phyloP scores from a whole-genome alignment of 768 basidiomycete species.

The Clavaria fumosa region DNA sequence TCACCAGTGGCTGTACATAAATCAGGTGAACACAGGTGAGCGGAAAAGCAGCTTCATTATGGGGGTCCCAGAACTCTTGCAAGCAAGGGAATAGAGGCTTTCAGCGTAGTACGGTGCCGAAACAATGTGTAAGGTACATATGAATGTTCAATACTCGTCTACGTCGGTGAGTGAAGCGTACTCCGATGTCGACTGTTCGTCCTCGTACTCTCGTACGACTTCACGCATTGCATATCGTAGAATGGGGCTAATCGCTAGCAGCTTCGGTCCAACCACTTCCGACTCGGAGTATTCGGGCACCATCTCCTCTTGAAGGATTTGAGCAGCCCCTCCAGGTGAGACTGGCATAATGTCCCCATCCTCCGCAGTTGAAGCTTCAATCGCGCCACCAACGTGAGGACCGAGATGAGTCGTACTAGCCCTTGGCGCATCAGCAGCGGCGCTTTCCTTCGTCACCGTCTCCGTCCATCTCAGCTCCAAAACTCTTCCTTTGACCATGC shows the following conservation, averaged over 20 bases:
- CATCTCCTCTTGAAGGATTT: slow-evolving; percentile 7
- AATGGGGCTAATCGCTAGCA: slow-evolving; percentile 65
- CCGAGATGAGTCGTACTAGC: slow-evolving; percentile 9
- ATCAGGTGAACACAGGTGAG: no score
- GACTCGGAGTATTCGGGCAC: slow-evolving; percentile 29
- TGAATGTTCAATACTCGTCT: slow-evolving; percentile 61
- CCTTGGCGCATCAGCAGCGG: slow-evolving; percentile 17
- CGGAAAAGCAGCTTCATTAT: no score
- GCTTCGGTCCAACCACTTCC: slow-evolving; percentile 57
- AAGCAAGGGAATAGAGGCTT: no score
- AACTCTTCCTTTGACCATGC: slow-evolving; percentile 67
- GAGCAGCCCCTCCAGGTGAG: slow-evolving; percentile 26
- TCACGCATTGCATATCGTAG: slow-evolving; percentile 76
- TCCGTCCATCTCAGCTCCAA: slow-evolving; percentile 69
- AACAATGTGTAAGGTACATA: no score
- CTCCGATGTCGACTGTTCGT: slow-evolving; percentile 58
- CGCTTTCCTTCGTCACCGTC: slow-evolving; percentile 40
- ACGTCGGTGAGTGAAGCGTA: slow-evolving; percentile 68
- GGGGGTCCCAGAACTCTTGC: no score
- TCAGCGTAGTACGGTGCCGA: no score
- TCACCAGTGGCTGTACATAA: no score
- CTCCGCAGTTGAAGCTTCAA: slow-evolving; percentile 8
- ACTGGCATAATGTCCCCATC: slow-evolving; percentile 12
- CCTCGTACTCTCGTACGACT: slow-evolving; percentile 72
- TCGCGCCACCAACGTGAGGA: slow-evolving; percentile 10